Evolutionary conservation across 164 flowering plant species (phyloP).

Genomic region (Nymphaea colorata): DNA sequence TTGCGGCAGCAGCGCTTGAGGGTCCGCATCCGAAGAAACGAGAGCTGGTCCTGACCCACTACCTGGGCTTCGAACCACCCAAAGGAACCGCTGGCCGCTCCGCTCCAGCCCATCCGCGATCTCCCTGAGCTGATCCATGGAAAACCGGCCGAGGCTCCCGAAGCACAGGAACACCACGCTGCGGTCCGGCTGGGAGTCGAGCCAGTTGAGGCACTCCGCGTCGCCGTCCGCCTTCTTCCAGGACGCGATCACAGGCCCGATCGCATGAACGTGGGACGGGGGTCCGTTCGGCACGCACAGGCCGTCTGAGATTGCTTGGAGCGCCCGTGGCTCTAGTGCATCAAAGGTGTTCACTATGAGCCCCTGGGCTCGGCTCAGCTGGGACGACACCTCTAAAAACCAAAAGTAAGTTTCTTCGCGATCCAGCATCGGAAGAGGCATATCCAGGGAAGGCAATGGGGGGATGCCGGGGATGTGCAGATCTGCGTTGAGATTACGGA

Average conservation of each 20-base stretch:
- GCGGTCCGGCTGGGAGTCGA: too few species aligned
- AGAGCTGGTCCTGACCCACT: slow-evolving; percentile 6
- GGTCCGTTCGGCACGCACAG: not conserved
- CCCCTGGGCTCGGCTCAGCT: slow-evolving; percentile 7
- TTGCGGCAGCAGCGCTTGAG: slow-evolving; percentile 17
- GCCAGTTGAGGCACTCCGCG: too few species aligned
- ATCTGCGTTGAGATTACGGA: slow-evolving; percentile 1
- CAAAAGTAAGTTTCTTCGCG: slow-evolving; percentile 4
- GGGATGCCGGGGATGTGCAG: slow-evolving; percentile 19
- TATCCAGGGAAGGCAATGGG: slow-evolving; percentile 8
- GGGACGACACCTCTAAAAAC: not conserved
- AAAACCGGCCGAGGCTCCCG: too few species aligned
- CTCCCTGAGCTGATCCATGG: too few species aligned
- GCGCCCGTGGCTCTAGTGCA: slow-evolving; percentile 9
- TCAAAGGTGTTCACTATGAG: slow-evolving; percentile 24
- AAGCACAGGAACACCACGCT: too few species aligned
- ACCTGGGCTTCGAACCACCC: slow-evolving; percentile 30
- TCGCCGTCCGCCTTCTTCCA: too few species aligned
- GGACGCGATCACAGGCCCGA: too few species aligned
- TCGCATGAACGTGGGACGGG: too few species aligned
- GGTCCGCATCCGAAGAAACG: slow-evolving; percentile 14
- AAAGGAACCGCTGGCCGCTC: too few species aligned
- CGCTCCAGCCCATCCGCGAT: too few species aligned
- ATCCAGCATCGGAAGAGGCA: slow-evolving; percentile 11
- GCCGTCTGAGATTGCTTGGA: slow-evolving; percentile 10